Percentiles rank a stretch among this genome's conserved stretches.
Evolutionary conservation across 2,329 filamentous ascomycete species (phyloP).

Genomic region (Aspergillus flavus): DNA sequence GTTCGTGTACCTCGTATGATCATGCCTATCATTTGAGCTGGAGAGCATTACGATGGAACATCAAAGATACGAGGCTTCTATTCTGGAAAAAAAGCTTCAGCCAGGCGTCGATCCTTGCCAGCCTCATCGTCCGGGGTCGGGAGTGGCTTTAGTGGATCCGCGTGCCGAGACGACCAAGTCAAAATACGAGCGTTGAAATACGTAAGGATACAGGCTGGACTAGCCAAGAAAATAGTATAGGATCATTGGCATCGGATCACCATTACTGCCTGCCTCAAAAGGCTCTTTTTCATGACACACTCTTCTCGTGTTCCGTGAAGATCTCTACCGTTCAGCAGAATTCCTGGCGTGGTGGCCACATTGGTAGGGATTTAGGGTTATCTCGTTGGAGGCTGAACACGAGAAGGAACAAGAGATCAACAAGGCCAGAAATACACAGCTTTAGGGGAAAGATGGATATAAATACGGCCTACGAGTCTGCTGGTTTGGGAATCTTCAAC

Average conservation of each 20-base stretch:
- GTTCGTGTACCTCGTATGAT: background rate
- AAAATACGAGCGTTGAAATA: background rate
- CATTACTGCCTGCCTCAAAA: background rate
- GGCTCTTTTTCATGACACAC: background rate
- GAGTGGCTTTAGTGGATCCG: background rate
- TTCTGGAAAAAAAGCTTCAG: background rate
- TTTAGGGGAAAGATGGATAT: background rate
- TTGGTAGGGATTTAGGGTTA: background rate
- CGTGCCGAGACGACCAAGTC: background rate
- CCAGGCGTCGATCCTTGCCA: background rate
- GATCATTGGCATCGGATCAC: background rate
- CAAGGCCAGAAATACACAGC: no score
- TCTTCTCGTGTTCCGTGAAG: background rate
- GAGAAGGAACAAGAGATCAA: background rate
- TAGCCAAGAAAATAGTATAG: background rate
- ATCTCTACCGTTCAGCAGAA: background rate
- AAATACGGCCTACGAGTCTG: background rate
- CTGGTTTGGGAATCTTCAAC: background rate
- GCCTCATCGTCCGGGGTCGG: background rate
- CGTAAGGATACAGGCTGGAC: background rate
- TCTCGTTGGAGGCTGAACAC: background rate
- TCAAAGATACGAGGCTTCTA: background rate
- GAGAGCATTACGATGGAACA: no score
- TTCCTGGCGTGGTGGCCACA: background rate
- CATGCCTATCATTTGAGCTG: background rate